A percentile compares a stretch with the other conserved stretches of the same genome.
Conservation (phyloP, 176 grass and related monocot genomes). For the Aegilops umbellulata region DNA sequence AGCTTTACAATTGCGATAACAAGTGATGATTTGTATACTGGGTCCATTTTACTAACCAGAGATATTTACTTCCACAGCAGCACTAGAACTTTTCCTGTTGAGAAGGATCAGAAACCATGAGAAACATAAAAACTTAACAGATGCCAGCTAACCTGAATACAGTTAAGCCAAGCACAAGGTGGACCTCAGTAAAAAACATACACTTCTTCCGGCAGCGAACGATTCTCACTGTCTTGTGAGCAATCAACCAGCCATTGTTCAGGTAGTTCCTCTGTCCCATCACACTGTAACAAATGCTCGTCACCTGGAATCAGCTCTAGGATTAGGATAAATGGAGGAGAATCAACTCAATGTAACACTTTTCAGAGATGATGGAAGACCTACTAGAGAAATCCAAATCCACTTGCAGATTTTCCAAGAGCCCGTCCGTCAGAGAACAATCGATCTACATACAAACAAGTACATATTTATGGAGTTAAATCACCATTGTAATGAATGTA, state of each 20-base stretch:
- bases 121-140: background rate
- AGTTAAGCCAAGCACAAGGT: background rate
- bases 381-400: constrained; percentile 64
- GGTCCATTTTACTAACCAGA: constrained; percentile 44
- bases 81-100: constrained; percentile 52
- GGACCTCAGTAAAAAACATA: constrained; percentile 20
- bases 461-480: constrained; percentile 14
- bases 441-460: constrained; percentile 46
- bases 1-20: background rate
- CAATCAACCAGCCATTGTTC: constrained; percentile 79
- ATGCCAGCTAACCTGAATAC: background rate
- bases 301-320: constrained; percentile 45
- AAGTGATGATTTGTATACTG: background rate
- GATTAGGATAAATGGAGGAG: constrained; percentile 26
- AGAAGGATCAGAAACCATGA: constrained; percentile 10
- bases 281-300: constrained; percentile 52
- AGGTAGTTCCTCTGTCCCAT: constrained; percentile 62
- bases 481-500: constrained; percentile 3
- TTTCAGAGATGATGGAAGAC: constrained; percentile 13
- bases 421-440: constrained; percentile 46
- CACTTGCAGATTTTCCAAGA: constrained; percentile 62
- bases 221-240: constrained; percentile 59
- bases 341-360: background rate
- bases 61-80: constrained; percentile 31
- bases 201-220: constrained; percentile 52